Evolutionary conservation across 208 protist species (phyloP).

Genomic region (Wallacemonas collosoma): DNA sequence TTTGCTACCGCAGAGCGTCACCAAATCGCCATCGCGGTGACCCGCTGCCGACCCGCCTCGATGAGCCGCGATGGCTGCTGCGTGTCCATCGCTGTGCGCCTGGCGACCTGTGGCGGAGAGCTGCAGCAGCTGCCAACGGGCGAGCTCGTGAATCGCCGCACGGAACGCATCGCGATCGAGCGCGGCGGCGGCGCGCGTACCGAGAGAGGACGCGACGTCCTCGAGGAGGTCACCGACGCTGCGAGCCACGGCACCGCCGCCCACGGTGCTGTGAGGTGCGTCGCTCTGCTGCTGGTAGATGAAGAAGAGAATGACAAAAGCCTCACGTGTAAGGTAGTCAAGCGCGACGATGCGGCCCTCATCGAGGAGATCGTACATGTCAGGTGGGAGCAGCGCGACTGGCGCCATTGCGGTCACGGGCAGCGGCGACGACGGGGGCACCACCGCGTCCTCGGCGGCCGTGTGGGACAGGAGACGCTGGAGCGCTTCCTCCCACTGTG

Average conservation of each 20-base stretch:
- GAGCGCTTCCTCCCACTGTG: not conserved
- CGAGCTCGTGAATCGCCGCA: conserved; percentile 46
- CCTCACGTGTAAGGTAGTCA: conserved; percentile 60
- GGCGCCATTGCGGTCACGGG: not conserved
- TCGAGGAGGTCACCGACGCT: conserved; percentile 70
- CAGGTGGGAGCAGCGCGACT: conserved; percentile 26
- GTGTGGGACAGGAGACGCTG: not conserved
- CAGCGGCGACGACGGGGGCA: too few relatives aligned
- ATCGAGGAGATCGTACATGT: conserved; percentile 52
- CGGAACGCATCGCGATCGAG: conserved; percentile 62
- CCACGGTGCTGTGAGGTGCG: not conserved
- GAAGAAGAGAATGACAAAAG: conserved; percentile 61
- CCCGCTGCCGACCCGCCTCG: conserved; percentile 21
- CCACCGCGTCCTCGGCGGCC: too few relatives aligned
- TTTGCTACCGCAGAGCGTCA: conserved; percentile 48
- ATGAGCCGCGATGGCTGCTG: not conserved
- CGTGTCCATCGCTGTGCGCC: not conserved
- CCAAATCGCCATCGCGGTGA: conserved; percentile 22
- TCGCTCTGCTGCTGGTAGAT: conserved; percentile 51
- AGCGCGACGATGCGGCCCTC: conserved; percentile 55
- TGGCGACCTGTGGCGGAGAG: conserved; percentile 15
- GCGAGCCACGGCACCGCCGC: conserved; percentile 37
- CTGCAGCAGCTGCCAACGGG: conserved; percentile 55
- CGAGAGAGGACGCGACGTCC: conserved; percentile 72
- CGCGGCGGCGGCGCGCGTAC: conserved; percentile 62